Evolutionary conservation across 371 early-diverging fungal species (phyloP).

Genomic region (Saksenaea vasiformis): DNA sequence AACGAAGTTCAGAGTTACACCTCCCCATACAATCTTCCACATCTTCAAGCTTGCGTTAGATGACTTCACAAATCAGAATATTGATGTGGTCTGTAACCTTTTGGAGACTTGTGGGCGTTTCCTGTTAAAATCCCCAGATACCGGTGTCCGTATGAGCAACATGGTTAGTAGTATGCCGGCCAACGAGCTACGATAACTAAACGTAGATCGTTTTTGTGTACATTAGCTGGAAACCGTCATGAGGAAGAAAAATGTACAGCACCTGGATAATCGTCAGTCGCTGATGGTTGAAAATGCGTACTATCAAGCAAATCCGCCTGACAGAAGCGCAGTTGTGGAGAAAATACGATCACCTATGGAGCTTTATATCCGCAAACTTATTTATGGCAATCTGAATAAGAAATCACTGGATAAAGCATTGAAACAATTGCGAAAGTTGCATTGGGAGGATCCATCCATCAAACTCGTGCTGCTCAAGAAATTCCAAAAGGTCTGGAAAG

Average conservation of each 20-base stretch:
- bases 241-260: slow-evolving; percentile 82
- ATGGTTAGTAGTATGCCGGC: slow-evolving; percentile 47
- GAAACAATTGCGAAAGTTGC: slow-evolving; percentile 80
- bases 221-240: slow-evolving; percentile 79
- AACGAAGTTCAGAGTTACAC: slow-evolving; percentile 88
- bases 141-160: slow-evolving; percentile 59
- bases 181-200: background rate
- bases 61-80: slow-evolving; percentile 78
- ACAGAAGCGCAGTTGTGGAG: slow-evolving; percentile 54
- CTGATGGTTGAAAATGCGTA: slow-evolving; percentile 94
- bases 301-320: slow-evolving; percentile 88
- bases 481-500: slow-evolving; percentile 92
- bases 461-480: slow-evolving; percentile 42
- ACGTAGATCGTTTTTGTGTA: background rate
- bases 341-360: slow-evolving; percentile 80
- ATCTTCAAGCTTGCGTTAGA: slow-evolving; percentile 83
- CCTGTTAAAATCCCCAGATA: slow-evolving; percentile 76
- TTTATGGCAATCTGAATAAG: slow-evolving; percentile 78
- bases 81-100: slow-evolving; percentile 83
- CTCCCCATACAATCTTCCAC: slow-evolving; percentile 79
- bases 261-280: slow-evolving; percentile 81
- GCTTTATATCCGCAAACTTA: slow-evolving; percentile 81
- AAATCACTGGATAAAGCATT: slow-evolving; percentile 68
- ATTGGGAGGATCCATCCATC: slow-evolving; percentile 77
- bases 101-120: slow-evolving; percentile 93